Evolutionary conservation across 2,329 filamentous ascomycete genomes (phyloP), one percentile per base, ranked within the genome.

Genomic region (Penicillium decumbens): DNA sequence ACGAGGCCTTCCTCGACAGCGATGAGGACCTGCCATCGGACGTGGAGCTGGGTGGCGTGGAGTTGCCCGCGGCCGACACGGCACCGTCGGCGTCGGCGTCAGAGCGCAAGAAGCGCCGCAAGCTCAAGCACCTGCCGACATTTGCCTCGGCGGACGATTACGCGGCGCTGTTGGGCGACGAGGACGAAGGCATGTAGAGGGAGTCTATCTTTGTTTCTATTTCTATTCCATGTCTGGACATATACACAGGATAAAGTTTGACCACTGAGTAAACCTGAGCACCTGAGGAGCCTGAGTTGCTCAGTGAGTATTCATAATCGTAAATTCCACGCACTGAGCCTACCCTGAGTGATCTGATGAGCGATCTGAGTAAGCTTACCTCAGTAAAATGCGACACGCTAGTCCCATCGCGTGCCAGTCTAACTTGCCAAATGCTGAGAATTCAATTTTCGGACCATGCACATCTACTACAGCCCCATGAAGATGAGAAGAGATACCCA

Each of bases 101-200:
- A 20, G 68, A 68, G 13, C 69, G 70, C 58, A 79, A 82, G 67
- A 88, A 87, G 74, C 85, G 81, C 74, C 89, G 85, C 79, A 89
- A 89, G 75, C 77, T 97, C 70, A 95, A 90, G 80, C 83, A 83
- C 56, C 76, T 98, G 60, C 93, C 93, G 6, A 95, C 84, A 30
- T 98, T 98, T 75, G 93, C 95, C 18, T 95, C 89, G 28, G 87
- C 80, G 28, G 93, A 97, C 47, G 93, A 97, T 68, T 98, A 97
- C 70, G 92, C 90, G 13, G 87, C 87, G 62, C 79, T 95, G 73
- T 72, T 95, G 67, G 88, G 78, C 3, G 80, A 82, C 56, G 88
- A 93, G 44, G 83, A 84, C 54, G 83, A 69, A 39, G 69, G 68
- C 25, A 68, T 70, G 63, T 71, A 60, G 59, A 27, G 10, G n/a